A percentile compares a stretch with the other conserved stretches of the same genome.
Conservation (phyloP, 1,284 basidiomycete species). For the Singerocomus rubriflavus region DNA sequence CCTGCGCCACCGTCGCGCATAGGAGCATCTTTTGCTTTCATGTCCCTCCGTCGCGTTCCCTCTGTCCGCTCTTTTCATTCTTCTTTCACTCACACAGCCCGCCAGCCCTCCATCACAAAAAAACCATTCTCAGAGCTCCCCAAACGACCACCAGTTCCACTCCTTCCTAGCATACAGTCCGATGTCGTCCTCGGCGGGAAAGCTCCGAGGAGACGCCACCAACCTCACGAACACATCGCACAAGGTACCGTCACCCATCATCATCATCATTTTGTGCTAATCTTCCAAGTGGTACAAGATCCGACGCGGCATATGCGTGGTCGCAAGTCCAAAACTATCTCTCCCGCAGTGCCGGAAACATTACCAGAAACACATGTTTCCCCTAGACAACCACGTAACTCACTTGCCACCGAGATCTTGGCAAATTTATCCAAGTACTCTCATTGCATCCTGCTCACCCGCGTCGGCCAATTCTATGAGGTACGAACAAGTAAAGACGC, state of each 20-base stretch:
- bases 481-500: conserved; percentile 39
- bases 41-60: conserved; percentile 25
- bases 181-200: not conserved
- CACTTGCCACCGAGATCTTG: conserved; percentile 68
- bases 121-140: conserved; percentile 61
- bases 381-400: conserved; percentile 41
- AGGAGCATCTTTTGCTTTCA: conserved; percentile 11
- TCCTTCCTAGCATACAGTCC: not conserved
- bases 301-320: conserved; percentile 15
- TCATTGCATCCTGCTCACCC: conserved; percentile 85
- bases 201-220: conserved; percentile 1
- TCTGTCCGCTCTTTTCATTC: conserved; percentile 14
- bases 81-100: not conserved
- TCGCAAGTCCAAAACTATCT: conserved; percentile 17
- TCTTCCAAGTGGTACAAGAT: conserved; percentile 1
- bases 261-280: conserved; percentile 1
- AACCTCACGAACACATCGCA: not conserved
- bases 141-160: conserved; percentile 26
- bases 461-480: conserved; percentile 95
- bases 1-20: conserved; percentile 35
- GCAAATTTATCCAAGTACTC: conserved; percentile 76
- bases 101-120: conserved; percentile 36
- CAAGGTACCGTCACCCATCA: conserved; percentile 10
- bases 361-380: not conserved
- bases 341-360: not conserved